Base-by-base conservation (phyloP, 805 yeast genomes). In the Metahyphopichia silvanorum region DNA sequence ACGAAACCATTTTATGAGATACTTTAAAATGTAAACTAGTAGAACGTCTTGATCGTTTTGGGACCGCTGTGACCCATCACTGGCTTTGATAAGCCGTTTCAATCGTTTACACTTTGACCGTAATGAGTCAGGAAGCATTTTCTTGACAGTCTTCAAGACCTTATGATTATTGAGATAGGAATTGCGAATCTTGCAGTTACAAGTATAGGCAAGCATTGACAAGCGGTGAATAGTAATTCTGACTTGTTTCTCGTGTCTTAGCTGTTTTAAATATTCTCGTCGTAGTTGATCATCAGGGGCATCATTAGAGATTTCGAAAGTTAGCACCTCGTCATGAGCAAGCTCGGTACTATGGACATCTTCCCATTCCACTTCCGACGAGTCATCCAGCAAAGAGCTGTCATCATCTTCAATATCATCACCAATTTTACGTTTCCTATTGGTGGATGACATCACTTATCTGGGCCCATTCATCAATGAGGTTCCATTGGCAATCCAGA, bases 1-100 rank as follows among this genome's bases (percentile, higher is more conserved):
- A 14, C 64, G 35, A 33, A 58, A 53, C 66, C 66, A 60, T 39
- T 60, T 60, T 17, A 55, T 44, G 13, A 55, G 26, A 31, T 60
- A 60, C 34, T 58, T 58, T 13, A 60, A 25, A 13, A 60, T 47
- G 26, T 58, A 60, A 5, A 56, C 42, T 24, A 58, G 42, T 16
- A 48, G 48, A 1, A 38, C 33, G 33, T 55, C 43, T n/a, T n/a
- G n/a, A n/a, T n/a, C n/a, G n/a, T n/a, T n/a, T n/a, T n/a, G n/a
- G n/a, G n/a, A n/a, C n/a, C n/a, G n/a, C n/a, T n/a, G n/a, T n/a
- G n/a, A n/a, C n/a, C n/a, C 30, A 14, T 21, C 16, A 13, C 24
- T 23, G 29, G 15, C 24, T 4, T 23, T n/a, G 5, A 23, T 5
- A 5, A 23, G 7, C 4, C 14, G 4, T 8, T 3, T 11, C 14